Evolutionary conservation across 768 basidiomycete genomes (phyloP), one percentile per base, ranked within the genome.

Genomic region (Termitomyces sp.): DNA sequence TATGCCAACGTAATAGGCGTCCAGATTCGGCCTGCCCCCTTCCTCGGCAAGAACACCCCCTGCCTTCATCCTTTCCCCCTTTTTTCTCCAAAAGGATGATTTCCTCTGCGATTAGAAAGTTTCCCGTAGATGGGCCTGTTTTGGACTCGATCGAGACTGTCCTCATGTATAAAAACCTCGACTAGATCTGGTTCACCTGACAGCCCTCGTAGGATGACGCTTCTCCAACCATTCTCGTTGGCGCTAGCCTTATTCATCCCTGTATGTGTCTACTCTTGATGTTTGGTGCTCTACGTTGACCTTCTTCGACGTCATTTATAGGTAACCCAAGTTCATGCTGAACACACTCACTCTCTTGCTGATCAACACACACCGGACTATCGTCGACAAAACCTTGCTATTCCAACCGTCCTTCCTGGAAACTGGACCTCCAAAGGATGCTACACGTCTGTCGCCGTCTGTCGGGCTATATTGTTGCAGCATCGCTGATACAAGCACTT

Each of bases 341-440:
- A 67, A 35, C 68, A 71, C 65, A 66, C 59, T 67, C 69, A 60
- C 69, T 69, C 69, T 57, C 57, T 41, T 55, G 32, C 51, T 55
- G 53, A n/a, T 36, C 59, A 62, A 49, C 58, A 65, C 55, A 54
- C 36, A 38, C 68, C 66, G 49, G 70, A 76, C n/a, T 73, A 72
- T 57, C 79, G 77, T 58, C 77, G 78, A 56, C 55, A 60, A 48
- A 56, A 14, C 18, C 49, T 52, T 41, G 53, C 71, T 47, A 68
- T 79, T 38, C 79, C 79, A 16, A 66, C 74, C 4, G 63, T 54
- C 2, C 77, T 88, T 53, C 85, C 84, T 8, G 73, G 74, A 2
- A 75, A 70, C 51, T 90, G 87, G 87, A 75, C 75, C 18, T 77
- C 79, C 16, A 69, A 77, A 57, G 86, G 86, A 66, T 90, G 88